These are phyloP conservation scores for Aspergillus mulundensis DNA, from an alignment of 495 filamentous ascomycete species.

Conservation along the genomic window DNA sequence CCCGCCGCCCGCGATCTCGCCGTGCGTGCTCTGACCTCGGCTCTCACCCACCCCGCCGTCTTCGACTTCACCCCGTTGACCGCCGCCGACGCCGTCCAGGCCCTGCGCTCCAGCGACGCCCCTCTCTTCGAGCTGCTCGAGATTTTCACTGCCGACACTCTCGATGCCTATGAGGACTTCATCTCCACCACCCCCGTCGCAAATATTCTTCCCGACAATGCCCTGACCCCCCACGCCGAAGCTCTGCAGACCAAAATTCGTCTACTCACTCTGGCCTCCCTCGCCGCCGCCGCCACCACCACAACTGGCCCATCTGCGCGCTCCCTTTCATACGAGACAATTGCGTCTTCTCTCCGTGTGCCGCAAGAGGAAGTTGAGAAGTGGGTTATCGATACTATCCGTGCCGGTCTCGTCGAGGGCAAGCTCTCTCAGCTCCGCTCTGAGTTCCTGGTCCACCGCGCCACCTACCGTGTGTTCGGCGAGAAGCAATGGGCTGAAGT, in stretches of 20 bases:
- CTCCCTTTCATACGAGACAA: constrained; percentile 78
- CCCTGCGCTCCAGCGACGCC: constrained; percentile 75
- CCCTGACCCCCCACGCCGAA: constrained; percentile 59
- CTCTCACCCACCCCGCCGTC: constrained; percentile 69
- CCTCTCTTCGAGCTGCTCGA: constrained; percentile 86
- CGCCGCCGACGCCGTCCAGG: constrained; percentile 77
- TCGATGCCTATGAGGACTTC: constrained; percentile 95
- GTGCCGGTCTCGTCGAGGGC: constrained; percentile 89
- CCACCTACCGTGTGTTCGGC: constrained; percentile 91
- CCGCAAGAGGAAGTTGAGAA: constrained; percentile 81
- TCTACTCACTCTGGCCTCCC: constrained; percentile 83
- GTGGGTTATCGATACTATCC: constrained; percentile 98
- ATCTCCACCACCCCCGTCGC: constrained; percentile 44
- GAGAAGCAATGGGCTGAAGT: constrained; percentile 98
- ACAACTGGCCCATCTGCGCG: constrained; percentile 53
- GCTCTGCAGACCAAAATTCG: constrained; percentile 92
- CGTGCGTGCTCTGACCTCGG: constrained; percentile 76
- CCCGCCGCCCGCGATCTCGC: constrained; percentile 76
- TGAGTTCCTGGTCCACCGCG: constrained; percentile 89
- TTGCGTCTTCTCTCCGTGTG: constrained; percentile 78
- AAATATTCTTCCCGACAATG: constrained; percentile 39
- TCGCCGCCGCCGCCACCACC: constrained; percentile 64
- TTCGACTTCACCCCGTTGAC: constrained; percentile 95
- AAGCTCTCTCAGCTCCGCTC: constrained; percentile 86
- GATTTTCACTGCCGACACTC: constrained; percentile 85